Evolutionary conservation across 352 stramenopile species (phyloP).

Genomic region (Globisporangium echinulatum): DNA sequence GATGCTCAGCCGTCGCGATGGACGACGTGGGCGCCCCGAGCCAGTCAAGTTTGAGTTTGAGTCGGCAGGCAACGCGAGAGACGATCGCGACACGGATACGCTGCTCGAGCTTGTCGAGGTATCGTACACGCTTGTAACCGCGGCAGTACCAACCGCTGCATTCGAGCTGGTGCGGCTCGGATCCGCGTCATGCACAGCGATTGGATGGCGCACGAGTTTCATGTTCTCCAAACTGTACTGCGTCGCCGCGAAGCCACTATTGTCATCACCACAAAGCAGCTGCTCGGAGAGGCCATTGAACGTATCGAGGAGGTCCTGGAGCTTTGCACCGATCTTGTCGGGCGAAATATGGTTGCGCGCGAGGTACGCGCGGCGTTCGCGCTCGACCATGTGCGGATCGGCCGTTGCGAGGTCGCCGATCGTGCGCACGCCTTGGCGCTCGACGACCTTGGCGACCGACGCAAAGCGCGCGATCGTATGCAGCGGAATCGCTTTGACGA

Average conservation of each 20-base stretch:
- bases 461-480: conserved; percentile 63
- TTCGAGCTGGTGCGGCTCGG: not conserved
- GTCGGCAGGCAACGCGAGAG: not conserved
- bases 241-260: conserved; percentile 11
- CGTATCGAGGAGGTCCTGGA: conserved; percentile 52
- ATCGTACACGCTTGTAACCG: not conserved
- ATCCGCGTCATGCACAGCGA: too few relatives aligned
- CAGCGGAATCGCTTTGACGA: conserved; percentile 72
- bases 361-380: conserved; percentile 44
- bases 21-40: conserved; percentile 14
- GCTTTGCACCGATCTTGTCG: conserved; percentile 49
- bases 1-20: conserved; percentile 27
- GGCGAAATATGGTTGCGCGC: conserved; percentile 32
- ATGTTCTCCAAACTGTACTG: conserved; percentile 35
- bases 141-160: not conserved
- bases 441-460: conserved; percentile 48
- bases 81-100: not conserved
- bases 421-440: conserved; percentile 37
- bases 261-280: conserved; percentile 14
- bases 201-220: conserved; percentile 12
- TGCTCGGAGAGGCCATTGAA: conserved; percentile 55
- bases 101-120: too few relatives aligned
- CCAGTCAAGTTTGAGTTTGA: too few relatives aligned
- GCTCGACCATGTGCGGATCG: conserved; percentile 49
- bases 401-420: conserved; percentile 58